These are phyloP conservation scores for Entomophthora muscae DNA, from an alignment of 371 early-diverging fungal genomes.

Conservation along the genomic window DNA sequence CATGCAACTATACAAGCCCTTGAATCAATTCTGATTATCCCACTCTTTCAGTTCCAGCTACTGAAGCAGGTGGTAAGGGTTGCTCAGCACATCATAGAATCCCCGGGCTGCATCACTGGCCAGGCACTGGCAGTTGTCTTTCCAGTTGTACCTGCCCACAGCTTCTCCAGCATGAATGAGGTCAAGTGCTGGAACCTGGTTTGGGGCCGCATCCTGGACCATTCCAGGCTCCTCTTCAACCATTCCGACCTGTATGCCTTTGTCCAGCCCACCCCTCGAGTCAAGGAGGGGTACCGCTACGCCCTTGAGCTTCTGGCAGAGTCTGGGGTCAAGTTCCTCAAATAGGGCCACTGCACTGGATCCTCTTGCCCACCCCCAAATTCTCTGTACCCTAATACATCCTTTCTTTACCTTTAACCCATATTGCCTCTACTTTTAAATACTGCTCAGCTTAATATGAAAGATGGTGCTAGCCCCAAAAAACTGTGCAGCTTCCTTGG, in stretches of 20 bases:
- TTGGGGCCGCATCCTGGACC: slow-evolving; percentile 3
- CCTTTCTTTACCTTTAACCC: too few relatives aligned
- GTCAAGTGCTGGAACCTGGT: slow-evolving; percentile 6
- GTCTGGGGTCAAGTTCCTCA: slow-evolving; percentile 1
- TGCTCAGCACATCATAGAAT: neutral
- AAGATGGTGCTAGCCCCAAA: too few relatives aligned
- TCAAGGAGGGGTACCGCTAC: neutral
- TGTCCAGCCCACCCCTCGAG: neutral
- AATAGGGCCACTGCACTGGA: too few relatives aligned
- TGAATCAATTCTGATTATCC: neutral
- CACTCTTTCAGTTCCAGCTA: neutral
- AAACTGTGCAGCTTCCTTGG: too few relatives aligned
- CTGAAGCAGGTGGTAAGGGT: neutral
- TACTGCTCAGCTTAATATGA: too few relatives aligned
- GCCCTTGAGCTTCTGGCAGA: neutral
- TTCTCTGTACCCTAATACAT: too few relatives aligned
- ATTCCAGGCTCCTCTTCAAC: neutral
- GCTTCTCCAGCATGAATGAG: neutral
- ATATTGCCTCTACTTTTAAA: too few relatives aligned
- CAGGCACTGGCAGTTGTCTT: slow-evolving; percentile 3
- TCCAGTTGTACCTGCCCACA: slow-evolving; percentile 2
- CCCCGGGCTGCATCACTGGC: neutral
- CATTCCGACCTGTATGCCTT: neutral
- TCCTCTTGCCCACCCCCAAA: too few relatives aligned
- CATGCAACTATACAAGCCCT: neutral